A percentile compares a stretch with the other conserved stretches of the same genome.
phyloP scores from a whole-genome alignment of 2,329 filamentous ascomycete genomes.

The Colletotrichum sp. region DNA sequence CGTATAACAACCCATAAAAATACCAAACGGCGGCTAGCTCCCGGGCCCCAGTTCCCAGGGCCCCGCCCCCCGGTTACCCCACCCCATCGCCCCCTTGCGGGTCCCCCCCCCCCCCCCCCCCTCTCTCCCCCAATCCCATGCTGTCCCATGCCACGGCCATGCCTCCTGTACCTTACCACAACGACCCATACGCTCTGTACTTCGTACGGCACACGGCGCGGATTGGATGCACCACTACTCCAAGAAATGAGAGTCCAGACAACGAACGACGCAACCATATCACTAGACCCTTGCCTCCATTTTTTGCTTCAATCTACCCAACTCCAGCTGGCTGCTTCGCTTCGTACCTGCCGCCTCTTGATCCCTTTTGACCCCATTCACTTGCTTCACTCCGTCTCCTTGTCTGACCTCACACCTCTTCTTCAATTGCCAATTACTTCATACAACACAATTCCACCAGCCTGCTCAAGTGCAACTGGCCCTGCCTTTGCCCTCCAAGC shows the following conservation, averaged over 20 bases:
- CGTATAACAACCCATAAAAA: no score
- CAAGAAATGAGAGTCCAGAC: conserved; percentile 18
- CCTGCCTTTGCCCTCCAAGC: background rate
- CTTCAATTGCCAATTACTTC: background rate
- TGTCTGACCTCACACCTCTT: background rate
- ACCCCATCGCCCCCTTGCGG: no score
- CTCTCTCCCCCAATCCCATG: background rate
- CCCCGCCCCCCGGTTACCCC: no score
- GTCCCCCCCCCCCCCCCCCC: background rate
- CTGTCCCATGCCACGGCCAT: background rate
- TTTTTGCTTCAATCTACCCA: conserved; percentile 12
- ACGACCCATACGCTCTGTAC: background rate
- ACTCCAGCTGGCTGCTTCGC: background rate
- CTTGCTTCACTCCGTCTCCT: background rate
- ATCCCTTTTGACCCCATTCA: background rate
- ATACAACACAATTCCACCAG: conserved; percentile 8
- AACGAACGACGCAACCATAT: conserved; percentile 23
- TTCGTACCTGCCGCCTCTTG: background rate
- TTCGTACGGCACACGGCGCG: background rate
- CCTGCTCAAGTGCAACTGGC: background rate
- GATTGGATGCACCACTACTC: background rate
- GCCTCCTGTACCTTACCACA: background rate
- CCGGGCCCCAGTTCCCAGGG: no score
- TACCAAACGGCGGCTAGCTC: no score
- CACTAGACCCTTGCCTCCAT: conserved; percentile 14